Base-by-base conservation (phyloP, 2,329 filamentous ascomycete species). In the Penicillium capsulatum region DNA sequence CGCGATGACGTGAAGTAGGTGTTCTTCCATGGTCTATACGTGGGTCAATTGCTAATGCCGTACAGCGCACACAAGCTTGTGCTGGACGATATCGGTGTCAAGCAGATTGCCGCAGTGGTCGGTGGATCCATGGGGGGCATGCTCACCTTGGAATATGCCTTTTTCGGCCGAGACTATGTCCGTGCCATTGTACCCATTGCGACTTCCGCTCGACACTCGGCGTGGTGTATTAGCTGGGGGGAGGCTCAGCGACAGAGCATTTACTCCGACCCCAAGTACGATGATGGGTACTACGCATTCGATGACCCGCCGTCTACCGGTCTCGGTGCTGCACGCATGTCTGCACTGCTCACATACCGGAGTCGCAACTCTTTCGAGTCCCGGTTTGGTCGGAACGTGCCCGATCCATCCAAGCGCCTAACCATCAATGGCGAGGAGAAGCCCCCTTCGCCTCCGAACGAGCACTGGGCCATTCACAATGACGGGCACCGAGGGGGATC, bases 231-330 rank as follows among this genome's bases (percentile, higher is more conserved):
- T 40, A 75, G 74, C 44, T 79, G 75, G 75, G 73, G 73, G 3
- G 75, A 79, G 57, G 71, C 74, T 6, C 75, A 79, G 53, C 61
- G 75, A 42, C 74, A 77, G 51, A 73, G 73, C 74, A 97, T 98
- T 63, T 98, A 97, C 68, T 90, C 88, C 27, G 92, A 98, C 62
- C 92, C 92, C 20, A 97, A 96, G 70, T 98, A 98, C 65, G 89
- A 96, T 47, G 90, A 97, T 58, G 92, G 92, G 31, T 97, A 96
- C 68, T 98, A 97, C 62, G 59, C 80, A 1, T 94, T 92, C 56
- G 77, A 85, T 20, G 88, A 97, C 54, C 90, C 90, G 22, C 92
- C 92, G 0, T 73, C 81, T 0, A 84, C 89, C 1, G 92, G 92
- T 1, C 77, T 98, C 2, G 89, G 90, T 9, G 92, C 92, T 6